Evolutionary conservation across 306 rosid genomes (phyloP), one percentile per base, ranked within the genome.

Genomic region (Dryas drummondii): DNA sequence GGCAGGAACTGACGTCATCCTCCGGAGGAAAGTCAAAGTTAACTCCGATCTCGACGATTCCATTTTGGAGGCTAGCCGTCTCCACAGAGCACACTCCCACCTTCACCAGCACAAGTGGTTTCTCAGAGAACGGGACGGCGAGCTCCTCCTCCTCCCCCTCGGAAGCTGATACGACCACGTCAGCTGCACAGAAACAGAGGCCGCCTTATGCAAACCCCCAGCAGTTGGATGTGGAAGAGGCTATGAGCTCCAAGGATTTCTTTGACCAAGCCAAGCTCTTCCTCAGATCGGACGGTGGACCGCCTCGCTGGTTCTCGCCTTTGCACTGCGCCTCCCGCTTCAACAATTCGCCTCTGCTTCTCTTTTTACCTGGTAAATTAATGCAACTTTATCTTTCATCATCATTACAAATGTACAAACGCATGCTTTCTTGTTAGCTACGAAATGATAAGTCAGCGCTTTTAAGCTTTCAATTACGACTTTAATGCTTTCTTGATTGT

Each of bases 261-360:
- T 75, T 88, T 2, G 84, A 87, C 68, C 85, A 82, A 49, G 79
- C 91, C 1, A 83, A 75, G 82, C 88, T 77, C 26, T 48, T 90
- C 6, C 66, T 90, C 22, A 10, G 67, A 69, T 72, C 88, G 26
- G 89, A 87, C 70, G 26, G 6, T 44, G 96, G 98, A 40, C 91
- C 93, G 19, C 97, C 94, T 16, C 91, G 97, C 66, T 90, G 98
- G 98, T 90, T 91, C 89, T 88, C 94, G 51, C 98, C 98, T 4
- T 27, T 88, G 77, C 86, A 87, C 47, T 75, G 88, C 70, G 86
- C 82, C 47, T 77, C 83, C 41, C 93, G 81, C 27, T 12, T 62
- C 71, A 46, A 71, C 9, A 76, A 85, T 52, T 79, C 96, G 37
- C 98, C 98, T 13, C 79, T 90, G 37, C 87, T 90, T 52, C 89